Conservation (phyloP, 768 basidiomycete species). For the Auriscalpium microsporum region DNA sequence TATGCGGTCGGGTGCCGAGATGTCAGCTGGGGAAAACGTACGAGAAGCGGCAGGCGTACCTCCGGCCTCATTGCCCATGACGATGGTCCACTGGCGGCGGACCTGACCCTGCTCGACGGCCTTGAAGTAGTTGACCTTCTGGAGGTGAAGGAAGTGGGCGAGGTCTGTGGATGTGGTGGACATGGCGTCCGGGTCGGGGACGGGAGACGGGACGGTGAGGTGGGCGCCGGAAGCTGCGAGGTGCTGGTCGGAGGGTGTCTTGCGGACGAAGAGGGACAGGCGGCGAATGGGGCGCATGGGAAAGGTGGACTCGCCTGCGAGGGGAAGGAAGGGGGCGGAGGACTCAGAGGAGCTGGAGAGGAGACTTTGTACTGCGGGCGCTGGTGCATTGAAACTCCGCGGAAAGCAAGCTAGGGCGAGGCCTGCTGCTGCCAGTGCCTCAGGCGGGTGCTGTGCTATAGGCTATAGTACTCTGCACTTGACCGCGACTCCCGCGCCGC, state of each 20-base stretch:
- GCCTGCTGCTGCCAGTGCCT: no score
- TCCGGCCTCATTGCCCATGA: slow-evolving; percentile 95
- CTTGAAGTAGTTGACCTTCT: slow-evolving; percentile 12
- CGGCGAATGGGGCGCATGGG: not conserved
- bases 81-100: slow-evolving; percentile 59
- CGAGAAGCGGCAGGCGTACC: slow-evolving; percentile 38
- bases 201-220: not conserved
- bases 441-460: no score
- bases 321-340: no score
- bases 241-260: not conserved
- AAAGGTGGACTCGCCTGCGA: no score
- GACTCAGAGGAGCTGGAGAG: no score
- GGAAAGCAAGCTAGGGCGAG: no score
- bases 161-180: not conserved
- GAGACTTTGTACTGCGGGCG: no score
- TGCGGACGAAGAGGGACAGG: not conserved
- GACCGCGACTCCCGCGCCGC: no score
- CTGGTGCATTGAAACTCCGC: no score
- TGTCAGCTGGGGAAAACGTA: not conserved
- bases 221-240: not conserved
- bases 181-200: not conserved
- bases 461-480: no score
- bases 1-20: slow-evolving; percentile 22
- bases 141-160: slow-evolving; percentile 6
- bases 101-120: slow-evolving; percentile 4